A percentile compares a stretch with the other conserved stretches of the same genome.
phyloP scores from a whole-genome alignment of 495 filamentous ascomycete species.

The Neurospora tetrasperma region DNA sequence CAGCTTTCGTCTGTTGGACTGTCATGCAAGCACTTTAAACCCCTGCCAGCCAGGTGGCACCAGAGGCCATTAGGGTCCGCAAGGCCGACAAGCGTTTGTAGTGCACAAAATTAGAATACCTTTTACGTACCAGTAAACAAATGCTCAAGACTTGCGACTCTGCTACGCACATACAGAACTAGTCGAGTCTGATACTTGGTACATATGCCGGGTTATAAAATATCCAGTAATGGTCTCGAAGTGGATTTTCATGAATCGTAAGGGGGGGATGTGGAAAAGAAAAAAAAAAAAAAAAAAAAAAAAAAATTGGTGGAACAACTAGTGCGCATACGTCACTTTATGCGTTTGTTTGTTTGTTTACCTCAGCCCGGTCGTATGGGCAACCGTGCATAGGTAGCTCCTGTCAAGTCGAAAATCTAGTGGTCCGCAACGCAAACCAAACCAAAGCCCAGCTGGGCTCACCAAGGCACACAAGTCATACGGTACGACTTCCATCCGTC shows the following conservation, averaged over 20 bases:
- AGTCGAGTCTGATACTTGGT: not conserved
- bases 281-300: too few relatives aligned
- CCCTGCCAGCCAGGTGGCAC: conserved; percentile 3
- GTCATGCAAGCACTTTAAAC: conserved; percentile 8
- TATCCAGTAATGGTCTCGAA: not conserved
- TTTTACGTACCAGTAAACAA: not conserved
- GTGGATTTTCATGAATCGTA: not conserved
- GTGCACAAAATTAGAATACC: not conserved
- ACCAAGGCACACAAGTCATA: not conserved
- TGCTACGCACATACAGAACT: not conserved
- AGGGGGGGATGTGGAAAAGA: not conserved
- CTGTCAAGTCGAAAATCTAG: not conserved
- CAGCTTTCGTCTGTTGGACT: not conserved
- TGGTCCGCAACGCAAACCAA: not conserved
- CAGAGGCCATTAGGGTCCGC: not conserved
- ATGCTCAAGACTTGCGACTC: not conserved
- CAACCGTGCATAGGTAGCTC: not conserved
- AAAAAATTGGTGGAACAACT: not conserved
- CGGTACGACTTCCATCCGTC: not conserved
- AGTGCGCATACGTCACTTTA: not conserved
- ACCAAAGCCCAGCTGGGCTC: not conserved
- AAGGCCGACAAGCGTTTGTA: not conserved
- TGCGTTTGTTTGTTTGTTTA: not conserved
- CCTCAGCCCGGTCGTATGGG: not conserved
- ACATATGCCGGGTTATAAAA: not conserved